Percentiles rank a stretch among this genome's conserved stretches.
Evolutionary conservation across 2,329 filamentous ascomycete species (phyloP).

Genomic region (Beauveria caledonica): DNA sequence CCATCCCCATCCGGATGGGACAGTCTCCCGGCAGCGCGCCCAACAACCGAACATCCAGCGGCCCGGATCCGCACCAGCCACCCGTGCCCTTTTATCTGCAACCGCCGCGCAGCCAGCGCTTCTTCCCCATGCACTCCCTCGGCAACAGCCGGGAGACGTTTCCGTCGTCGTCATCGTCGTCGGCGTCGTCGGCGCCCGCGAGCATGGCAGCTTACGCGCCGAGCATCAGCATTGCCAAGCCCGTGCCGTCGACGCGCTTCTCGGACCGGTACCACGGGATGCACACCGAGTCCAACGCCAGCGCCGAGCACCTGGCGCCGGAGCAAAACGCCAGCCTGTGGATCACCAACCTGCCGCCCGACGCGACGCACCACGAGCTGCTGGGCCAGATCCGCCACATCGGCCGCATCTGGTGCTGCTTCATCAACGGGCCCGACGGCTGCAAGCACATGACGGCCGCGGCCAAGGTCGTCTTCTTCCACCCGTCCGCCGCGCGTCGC

Average conservation of each 20-base stretch:
- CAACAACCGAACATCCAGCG: background rate
- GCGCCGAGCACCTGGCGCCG: conserved; percentile 21
- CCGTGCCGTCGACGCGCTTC: conserved; percentile 17
- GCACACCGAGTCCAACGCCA: conserved; percentile 28
- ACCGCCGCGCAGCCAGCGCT: background rate
- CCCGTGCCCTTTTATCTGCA: background rate
- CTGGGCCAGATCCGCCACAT: conserved; percentile 34
- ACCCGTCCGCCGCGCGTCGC: conserved; percentile 28
- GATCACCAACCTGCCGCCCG: conserved; percentile 41
- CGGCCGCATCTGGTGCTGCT: conserved; percentile 43
- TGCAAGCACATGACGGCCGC: conserved; percentile 30
- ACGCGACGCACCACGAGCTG: conserved; percentile 34
- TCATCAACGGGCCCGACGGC: conserved; percentile 41
- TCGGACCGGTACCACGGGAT: conserved; percentile 30
- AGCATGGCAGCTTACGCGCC: background rate
- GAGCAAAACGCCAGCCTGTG: conserved; percentile 43
- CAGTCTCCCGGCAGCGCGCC: background rate
- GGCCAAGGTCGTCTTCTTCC: conserved; percentile 43
- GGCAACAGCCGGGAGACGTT: background rate
- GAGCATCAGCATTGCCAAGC: background rate
- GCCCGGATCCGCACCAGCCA: background rate
- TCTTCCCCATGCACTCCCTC: conserved; percentile 1
- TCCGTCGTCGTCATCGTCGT: background rate
- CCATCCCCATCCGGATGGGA: background rate
- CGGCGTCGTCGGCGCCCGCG: background rate